phyloP scores from a whole-genome alignment of 164 flowering plant genomes.

The Aristolochia californica region DNA sequence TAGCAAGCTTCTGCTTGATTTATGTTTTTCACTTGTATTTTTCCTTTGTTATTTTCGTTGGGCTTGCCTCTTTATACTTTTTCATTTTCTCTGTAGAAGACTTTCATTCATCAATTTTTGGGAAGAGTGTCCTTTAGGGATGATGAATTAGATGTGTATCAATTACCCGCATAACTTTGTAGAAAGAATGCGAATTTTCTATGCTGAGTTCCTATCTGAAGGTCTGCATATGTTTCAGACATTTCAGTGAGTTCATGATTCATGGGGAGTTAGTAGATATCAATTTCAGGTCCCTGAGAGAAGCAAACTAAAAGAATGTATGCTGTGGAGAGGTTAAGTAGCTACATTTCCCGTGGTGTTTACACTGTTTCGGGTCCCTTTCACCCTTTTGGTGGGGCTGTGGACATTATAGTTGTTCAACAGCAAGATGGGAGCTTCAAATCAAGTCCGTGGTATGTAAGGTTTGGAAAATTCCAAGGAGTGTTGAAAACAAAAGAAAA shows the following conservation, averaged over 20 bases:
- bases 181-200: no score
- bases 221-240: no score
- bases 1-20: no score
- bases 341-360: slow-evolving; percentile 64
- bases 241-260: not conserved
- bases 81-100: no score
- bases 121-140: no score
- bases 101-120: no score
- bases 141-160: no score
- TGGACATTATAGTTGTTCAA: slow-evolving; percentile 87
- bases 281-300: not conserved
- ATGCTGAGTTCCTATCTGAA: no score
- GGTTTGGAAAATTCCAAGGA: slow-evolving; percentile 95
- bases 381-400: slow-evolving; percentile 96
- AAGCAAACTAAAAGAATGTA: slow-evolving; percentile 23
- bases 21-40: no score
- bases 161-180: no score
- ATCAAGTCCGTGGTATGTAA: slow-evolving; percentile 91
- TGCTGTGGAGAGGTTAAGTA: slow-evolving; percentile 61
- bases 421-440: slow-evolving; percentile 91
- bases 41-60: no score
- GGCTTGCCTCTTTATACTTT: no score
- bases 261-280: not conserved
- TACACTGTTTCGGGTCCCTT: slow-evolving; percentile 75
- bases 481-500: slow-evolving; percentile 74